phyloP scores from a whole-genome alignment of 1,139 yeast genomes.

The Pichia kudriavzevii region DNA sequence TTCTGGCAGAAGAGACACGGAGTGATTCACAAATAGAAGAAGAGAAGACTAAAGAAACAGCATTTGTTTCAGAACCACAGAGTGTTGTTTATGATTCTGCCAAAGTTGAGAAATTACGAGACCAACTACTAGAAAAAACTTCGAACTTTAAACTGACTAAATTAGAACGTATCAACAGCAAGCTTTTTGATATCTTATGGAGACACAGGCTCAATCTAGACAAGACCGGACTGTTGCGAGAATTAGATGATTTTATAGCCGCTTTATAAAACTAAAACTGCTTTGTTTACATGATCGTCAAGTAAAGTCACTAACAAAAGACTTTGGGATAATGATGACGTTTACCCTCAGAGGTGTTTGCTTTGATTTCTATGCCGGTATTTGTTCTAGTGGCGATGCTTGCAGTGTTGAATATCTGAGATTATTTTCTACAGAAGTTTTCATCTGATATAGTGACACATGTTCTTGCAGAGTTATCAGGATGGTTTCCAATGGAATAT shows the following conservation, averaged over 20 bases:
- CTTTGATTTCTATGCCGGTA: no score
- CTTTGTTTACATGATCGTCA: no score
- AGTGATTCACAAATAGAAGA: constrained; percentile 15
- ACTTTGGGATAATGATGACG: no score
- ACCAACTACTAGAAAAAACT: constrained; percentile 34
- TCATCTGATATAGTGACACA: no score
- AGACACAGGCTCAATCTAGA: constrained; percentile 59
- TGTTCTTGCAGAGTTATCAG: no score
- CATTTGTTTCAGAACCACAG: constrained; percentile 16
- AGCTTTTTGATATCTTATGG: constrained; percentile 73
- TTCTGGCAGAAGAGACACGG: background rate
- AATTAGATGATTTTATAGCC: constrained; percentile 14
- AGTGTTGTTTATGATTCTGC: constrained; percentile 30
- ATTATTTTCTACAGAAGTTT: background rate
- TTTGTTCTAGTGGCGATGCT: no score
- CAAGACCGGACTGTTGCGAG: constrained; percentile 36
- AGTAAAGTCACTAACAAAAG: no score
- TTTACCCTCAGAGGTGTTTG: no score
- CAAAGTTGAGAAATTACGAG: constrained; percentile 25
- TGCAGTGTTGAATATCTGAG: background rate
- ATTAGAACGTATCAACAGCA: constrained; percentile 68
- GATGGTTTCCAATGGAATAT: no score
- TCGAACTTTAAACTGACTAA: constrained; percentile 53
- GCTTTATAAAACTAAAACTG: no score
- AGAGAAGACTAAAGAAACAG: constrained; percentile 18